A percentile compares a stretch with the other conserved stretches of the same genome.
These are phyloP conservation scores for Boletus rubescentipes DNA, from an alignment of 768 basidiomycete genomes.

Conservation along the genomic window DNA sequence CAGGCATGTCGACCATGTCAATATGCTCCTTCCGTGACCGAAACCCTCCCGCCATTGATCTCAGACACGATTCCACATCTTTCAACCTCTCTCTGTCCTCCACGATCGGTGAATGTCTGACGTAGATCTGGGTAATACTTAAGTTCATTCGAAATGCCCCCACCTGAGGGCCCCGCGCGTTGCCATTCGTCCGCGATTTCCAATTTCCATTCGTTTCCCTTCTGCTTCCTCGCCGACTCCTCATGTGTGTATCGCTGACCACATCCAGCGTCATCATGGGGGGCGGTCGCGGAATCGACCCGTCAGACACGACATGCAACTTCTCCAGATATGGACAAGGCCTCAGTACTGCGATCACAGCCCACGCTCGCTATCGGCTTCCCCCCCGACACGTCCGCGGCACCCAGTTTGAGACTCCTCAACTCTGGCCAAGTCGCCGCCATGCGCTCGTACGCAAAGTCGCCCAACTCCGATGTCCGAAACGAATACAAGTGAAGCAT, in stretches of 20 bases:
- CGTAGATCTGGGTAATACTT: constrained; percentile 12
- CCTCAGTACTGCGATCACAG: constrained; percentile 13
- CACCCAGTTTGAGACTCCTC: constrained; percentile 12
- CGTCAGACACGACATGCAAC: constrained; percentile 19
- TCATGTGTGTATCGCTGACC: neutral
- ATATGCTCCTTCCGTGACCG: no score
- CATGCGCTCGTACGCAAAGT: constrained; percentile 6
- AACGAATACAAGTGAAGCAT: constrained; percentile 14
- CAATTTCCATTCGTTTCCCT: neutral
- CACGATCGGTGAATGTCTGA: constrained; percentile 15
- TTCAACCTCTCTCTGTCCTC: neutral
- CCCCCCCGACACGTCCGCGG: neutral
- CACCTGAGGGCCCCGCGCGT: neutral
- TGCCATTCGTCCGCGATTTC: neutral
- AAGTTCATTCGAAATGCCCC: constrained; percentile 3
- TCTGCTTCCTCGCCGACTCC: neutral
- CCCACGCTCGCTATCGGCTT: constrained; percentile 14
- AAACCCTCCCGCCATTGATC: no score
- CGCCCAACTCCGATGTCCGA: constrained; percentile 6
- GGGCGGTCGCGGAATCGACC: constrained; percentile 3
- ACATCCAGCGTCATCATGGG: neutral
- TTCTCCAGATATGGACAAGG: constrained; percentile 10
- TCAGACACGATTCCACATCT: constrained; percentile 8
- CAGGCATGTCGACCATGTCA: no score
- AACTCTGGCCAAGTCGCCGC: constrained; percentile 12